Evolutionary conservation across 768 basidiomycete species (phyloP).

Genomic region (Sporobolomyces pararoseus): DNA sequence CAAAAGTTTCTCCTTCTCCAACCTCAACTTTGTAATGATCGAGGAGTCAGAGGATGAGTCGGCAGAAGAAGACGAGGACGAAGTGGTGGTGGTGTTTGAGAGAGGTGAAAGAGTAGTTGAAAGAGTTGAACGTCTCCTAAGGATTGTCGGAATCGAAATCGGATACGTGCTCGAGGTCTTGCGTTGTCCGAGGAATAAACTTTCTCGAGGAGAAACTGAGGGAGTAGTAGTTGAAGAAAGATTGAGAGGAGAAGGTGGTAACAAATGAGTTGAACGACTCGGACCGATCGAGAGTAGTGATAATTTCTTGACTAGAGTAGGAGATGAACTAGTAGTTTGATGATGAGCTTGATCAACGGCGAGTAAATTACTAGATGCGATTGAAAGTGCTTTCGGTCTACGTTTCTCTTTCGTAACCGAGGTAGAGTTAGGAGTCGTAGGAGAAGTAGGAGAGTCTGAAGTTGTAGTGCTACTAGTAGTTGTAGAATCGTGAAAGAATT

Average conservation of each 20-base stretch:
- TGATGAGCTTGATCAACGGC: background rate
- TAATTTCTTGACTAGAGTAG: background rate
- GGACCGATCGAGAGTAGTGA: background rate
- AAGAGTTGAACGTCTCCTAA: conserved; percentile 4
- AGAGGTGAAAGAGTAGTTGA: background rate
- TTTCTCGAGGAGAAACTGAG: too few species aligned
- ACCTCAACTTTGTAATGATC: background rate
- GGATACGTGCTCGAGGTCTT: too few species aligned
- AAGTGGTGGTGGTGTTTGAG: background rate
- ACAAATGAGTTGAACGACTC: background rate
- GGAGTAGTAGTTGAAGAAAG: background rate
- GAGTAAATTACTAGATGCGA: conserved; percentile 1
- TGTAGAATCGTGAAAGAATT: conserved; percentile 7
- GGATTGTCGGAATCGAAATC: background rate
- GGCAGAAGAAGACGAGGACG: background rate
- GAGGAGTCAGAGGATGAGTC: too few species aligned
- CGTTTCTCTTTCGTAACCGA: background rate
- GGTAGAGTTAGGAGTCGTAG: background rate
- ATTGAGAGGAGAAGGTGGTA: conserved; percentile 1
- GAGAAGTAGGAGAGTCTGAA: background rate
- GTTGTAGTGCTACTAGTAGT: background rate
- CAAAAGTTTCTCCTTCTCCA: conserved; percentile 1
- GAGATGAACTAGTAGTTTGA: background rate
- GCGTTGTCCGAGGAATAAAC: too few species aligned
- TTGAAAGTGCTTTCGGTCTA: background rate